Evolutionary conservation across 208 protist species (phyloP).

Genomic region (Trypanosoma cruzi): DNA sequence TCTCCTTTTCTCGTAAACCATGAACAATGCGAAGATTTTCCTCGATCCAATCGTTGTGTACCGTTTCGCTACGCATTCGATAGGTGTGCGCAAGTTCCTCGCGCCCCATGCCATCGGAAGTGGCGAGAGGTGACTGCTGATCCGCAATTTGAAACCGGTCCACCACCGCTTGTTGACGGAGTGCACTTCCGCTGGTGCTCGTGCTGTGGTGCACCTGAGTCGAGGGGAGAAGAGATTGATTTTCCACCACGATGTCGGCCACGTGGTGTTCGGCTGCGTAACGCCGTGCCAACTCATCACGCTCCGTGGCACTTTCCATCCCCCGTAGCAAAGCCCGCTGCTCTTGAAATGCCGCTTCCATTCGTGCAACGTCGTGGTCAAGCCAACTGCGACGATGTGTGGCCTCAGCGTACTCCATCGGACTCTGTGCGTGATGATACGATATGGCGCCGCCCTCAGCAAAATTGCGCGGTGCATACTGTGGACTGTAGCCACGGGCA

Average conservation of each 20-base stretch:
- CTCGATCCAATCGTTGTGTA: constrained; percentile 46
- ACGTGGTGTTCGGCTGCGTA: constrained; percentile 40
- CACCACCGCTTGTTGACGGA: constrained; percentile 48
- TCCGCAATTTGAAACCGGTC: constrained; percentile 49
- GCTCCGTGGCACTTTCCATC: constrained; percentile 40
- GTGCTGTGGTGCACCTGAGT: constrained; percentile 65
- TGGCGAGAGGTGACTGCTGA: constrained; percentile 9
- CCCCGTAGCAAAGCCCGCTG: constrained; percentile 37
- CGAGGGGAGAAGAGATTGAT: constrained; percentile 29
- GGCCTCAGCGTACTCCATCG: constrained; percentile 43
- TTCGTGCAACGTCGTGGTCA: constrained; percentile 54
- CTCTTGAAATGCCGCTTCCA: constrained; percentile 30
- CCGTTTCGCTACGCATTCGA: constrained; percentile 1
- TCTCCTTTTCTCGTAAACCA: constrained; percentile 83
- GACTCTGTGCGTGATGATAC: constrained; percentile 56
- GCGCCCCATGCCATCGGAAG: constrained; percentile 25
- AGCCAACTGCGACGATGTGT: constrained; percentile 50
- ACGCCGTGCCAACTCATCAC: constrained; percentile 26
- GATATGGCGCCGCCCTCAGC: constrained; percentile 56
- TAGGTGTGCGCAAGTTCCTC: constrained; percentile 30
- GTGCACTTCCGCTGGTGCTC: constrained; percentile 42
- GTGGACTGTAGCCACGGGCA: constrained; percentile 63
- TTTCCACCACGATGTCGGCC: constrained; percentile 30
- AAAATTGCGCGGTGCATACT: constrained; percentile 91
- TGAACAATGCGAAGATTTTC: constrained; percentile 74